Evolutionary conservation across 768 basidiomycete species (phyloP).

Genomic region (Suillus occidentalis): DNA sequence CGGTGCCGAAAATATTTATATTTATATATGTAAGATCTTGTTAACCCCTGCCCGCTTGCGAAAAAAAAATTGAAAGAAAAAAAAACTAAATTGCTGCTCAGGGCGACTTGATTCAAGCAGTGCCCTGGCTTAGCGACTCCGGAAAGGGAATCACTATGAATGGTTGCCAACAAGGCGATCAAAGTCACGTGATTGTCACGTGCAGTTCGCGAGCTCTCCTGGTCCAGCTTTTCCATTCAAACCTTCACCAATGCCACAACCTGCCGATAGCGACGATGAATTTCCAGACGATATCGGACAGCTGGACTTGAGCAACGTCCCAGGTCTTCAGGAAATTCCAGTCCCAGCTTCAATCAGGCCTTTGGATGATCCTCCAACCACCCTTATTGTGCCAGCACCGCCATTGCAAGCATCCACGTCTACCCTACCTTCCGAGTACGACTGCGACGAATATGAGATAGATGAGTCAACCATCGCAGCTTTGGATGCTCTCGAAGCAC

Average conservation of each 20-base stretch:
- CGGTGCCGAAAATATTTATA: not conserved
- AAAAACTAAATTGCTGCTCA: not conserved
- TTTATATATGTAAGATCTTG: not conserved
- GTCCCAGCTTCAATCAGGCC: not conserved
- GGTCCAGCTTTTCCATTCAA: not conserved
- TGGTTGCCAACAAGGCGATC: not conserved
- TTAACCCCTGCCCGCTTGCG: not conserved
- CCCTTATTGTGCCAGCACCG: not conserved
- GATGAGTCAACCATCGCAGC: not conserved
- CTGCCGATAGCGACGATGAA: slow-evolving; percentile 41
- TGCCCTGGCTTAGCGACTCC: not conserved
- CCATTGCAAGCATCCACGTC: not conserved
- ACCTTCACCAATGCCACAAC: slow-evolving; percentile 23
- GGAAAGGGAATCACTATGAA: not conserved
- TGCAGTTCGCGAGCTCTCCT: not conserved
- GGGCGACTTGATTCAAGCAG: too few species aligned
- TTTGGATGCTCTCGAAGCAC: slow-evolving; percentile 1
- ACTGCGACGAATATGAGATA: slow-evolving; percentile 1
- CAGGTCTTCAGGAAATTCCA: slow-evolving; percentile 27
- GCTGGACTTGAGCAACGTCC: slow-evolving; percentile 43
- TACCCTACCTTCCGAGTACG: not conserved
- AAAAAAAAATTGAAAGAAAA: not conserved
- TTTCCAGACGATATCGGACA: slow-evolving; percentile 58
- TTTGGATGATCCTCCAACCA: slow-evolving; percentile 2
- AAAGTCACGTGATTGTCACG: not conserved